Conservation (phyloP, 129 eudicot genomes). For the Deinandra increscens region DNA sequence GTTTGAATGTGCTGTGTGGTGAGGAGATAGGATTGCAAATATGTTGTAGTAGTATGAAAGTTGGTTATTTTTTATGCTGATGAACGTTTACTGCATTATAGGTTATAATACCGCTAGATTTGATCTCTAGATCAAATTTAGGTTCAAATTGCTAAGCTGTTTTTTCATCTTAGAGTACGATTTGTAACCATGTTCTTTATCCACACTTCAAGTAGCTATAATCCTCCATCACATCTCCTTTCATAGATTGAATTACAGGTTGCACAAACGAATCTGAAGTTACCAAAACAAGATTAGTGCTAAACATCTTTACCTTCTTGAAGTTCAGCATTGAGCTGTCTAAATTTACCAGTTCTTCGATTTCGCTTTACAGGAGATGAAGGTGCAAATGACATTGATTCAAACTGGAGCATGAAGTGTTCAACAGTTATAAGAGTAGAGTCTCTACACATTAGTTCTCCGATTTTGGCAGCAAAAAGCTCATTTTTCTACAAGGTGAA, state of each 20-base stretch:
- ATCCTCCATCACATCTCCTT: not conserved
- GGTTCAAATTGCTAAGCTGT: not conserved
- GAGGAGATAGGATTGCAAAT: not conserved
- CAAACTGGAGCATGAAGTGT: slow-evolving; percentile 69
- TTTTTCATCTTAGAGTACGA: not conserved
- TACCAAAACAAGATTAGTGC: slow-evolving; percentile 5
- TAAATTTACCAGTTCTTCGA: slow-evolving; percentile 11
- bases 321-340: not conserved
- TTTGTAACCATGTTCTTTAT: not conserved
- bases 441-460: slow-evolving; percentile 85
- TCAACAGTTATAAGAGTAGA: slow-evolving; percentile 59
- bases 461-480: slow-evolving; percentile 89
- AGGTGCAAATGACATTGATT: slow-evolving; percentile 64
- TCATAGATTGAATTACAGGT: not conserved
- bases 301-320: slow-evolving; percentile 16
- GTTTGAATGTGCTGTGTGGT: slow-evolving; percentile 5
- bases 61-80: not conserved
- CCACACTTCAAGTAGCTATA: not conserved
- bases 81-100: not conserved
- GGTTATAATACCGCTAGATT: slow-evolving; percentile 1
- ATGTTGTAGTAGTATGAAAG: not conserved
- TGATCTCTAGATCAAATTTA: not conserved
- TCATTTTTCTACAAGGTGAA: slow-evolving; percentile 88
- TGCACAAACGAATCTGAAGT: not conserved
- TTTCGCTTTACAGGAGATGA: slow-evolving; percentile 59